These are phyloP conservation scores for Verticillium tricorpus DNA, from an alignment of 2,329 filamentous ascomycete genomes.

Conservation along the genomic window DNA sequence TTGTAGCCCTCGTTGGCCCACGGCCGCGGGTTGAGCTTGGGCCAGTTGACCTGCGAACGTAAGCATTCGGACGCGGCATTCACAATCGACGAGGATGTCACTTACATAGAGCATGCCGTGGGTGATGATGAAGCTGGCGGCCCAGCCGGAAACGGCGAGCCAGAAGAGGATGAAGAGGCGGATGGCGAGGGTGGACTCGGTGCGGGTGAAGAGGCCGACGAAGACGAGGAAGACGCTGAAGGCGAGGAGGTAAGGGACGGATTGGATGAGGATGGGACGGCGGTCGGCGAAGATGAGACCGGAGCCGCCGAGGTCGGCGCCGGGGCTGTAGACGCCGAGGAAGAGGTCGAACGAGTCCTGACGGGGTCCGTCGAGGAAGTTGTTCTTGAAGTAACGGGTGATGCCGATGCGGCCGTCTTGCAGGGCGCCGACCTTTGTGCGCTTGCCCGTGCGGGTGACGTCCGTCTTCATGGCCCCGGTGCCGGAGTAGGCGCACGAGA, in stretches of 20 bases:
- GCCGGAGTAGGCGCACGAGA: conserved; percentile 88
- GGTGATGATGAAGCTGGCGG: conserved; percentile 68
- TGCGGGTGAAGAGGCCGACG: conserved; percentile 67
- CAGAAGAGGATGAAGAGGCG: conserved; percentile 80
- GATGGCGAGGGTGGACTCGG: conserved; percentile 73
- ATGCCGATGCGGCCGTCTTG: conserved; percentile 86
- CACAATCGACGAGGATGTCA: conserved; percentile 19
- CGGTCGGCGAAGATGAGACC: conserved; percentile 74
- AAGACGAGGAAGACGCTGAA: conserved; percentile 82
- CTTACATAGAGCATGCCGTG: conserved; percentile 95
- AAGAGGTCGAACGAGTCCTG: conserved; percentile 97
- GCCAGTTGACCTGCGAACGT: conserved; percentile 81
- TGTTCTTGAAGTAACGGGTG: conserved; percentile 87
- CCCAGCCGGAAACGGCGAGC: conserved; percentile 65
- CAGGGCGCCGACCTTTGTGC: conserved; percentile 78
- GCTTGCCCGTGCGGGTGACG: conserved; percentile 86
- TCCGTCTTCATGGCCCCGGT: conserved; percentile 98
- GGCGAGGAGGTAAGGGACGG: conserved; percentile 85
- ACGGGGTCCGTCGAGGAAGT: conserved; percentile 87
- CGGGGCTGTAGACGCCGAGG: conserved; percentile 78
- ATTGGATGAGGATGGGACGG: conserved; percentile 81
- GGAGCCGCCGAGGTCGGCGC: conserved; percentile 64
- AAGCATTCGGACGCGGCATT: conserved; percentile 7
- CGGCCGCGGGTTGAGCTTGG: conserved; percentile 84
- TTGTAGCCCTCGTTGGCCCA: conserved; percentile 85